phyloP scores from a whole-genome alignment of 257 asterid species.

The Knoxia roxburghii region DNA sequence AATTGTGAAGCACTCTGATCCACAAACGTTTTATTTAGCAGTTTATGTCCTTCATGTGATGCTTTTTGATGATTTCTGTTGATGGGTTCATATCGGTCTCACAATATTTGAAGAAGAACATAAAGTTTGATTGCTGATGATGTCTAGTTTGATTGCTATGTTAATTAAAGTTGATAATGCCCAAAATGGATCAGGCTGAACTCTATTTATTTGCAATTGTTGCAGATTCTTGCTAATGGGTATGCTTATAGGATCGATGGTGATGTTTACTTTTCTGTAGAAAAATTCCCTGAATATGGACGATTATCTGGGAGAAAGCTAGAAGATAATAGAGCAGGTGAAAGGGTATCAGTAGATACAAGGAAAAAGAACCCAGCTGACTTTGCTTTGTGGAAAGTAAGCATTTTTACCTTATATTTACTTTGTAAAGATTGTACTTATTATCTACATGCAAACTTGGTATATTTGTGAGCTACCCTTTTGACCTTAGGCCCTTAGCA shows the following conservation, averaged over 20 bases:
- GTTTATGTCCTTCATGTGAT: background rate
- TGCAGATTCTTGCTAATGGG: conserved; percentile 72
- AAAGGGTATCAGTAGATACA: conserved; percentile 84
- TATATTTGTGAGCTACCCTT: background rate
- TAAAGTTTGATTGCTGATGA: background rate
- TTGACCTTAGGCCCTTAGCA: background rate
- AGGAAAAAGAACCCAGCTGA: conserved; percentile 94
- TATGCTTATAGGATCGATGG: conserved; percentile 67
- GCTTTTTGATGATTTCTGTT: background rate
- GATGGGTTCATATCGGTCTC: background rate
- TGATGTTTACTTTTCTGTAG: conserved; percentile 94
- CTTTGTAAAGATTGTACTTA: background rate
- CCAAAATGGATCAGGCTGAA: conserved; percentile 9
- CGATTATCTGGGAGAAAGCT: conserved; percentile 78
- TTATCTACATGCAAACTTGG: background rate
- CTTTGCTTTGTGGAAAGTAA: conserved; percentile 96
- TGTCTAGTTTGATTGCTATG: background rate
- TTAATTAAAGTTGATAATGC: background rate
- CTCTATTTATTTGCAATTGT: conserved; percentile 21
- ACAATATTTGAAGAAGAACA: background rate
- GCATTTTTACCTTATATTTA: conserved; percentile 18
- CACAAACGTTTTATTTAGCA: background rate
- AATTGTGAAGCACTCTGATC: background rate
- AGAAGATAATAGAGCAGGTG: conserved; percentile 96
- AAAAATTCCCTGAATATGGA: conserved; percentile 81